A percentile compares a stretch with the other conserved stretches of the same genome.
Conservation (phyloP, 2,329 filamentous ascomycete genomes). For the Sporothrix pseudoabietina region DNA sequence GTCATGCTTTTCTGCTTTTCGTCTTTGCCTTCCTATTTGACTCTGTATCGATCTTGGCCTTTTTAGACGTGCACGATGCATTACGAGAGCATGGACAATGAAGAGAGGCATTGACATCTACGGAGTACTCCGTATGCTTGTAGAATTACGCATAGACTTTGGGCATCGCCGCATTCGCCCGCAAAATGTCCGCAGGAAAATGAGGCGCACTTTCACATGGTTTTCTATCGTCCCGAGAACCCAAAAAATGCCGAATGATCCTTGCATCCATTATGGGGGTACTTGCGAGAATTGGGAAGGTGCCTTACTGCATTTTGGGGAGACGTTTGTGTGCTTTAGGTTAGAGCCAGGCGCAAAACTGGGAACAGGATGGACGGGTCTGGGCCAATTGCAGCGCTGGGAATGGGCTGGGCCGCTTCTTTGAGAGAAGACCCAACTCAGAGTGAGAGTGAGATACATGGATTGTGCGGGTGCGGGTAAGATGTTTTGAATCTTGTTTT, state of each 20-base stretch:
- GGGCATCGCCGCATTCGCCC: background rate
- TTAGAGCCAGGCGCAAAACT: background rate
- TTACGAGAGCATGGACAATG: background rate
- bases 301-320: background rate
- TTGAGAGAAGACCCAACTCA: background rate
- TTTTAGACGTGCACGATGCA: background rate
- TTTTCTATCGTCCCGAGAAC: background rate
- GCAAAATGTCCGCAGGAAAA: background rate
- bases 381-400: background rate
- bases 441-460: background rate
- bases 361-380: background rate
- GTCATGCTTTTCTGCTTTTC: background rate
- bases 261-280: background rate
- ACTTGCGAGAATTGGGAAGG: slow-evolving; percentile 8
- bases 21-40: background rate
- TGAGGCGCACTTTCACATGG: slow-evolving; percentile 5
- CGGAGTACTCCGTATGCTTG: background rate
- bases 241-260: background rate
- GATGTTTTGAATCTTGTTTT: background rate
- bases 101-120: background rate
- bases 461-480: background rate
- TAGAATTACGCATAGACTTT: background rate
- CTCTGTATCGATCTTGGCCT: background rate
- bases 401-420: background rate
- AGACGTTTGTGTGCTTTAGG: background rate